Evolutionary conservation across 345 rosid genomes (phyloP).

Genomic region (Adansonia digitata): DNA sequence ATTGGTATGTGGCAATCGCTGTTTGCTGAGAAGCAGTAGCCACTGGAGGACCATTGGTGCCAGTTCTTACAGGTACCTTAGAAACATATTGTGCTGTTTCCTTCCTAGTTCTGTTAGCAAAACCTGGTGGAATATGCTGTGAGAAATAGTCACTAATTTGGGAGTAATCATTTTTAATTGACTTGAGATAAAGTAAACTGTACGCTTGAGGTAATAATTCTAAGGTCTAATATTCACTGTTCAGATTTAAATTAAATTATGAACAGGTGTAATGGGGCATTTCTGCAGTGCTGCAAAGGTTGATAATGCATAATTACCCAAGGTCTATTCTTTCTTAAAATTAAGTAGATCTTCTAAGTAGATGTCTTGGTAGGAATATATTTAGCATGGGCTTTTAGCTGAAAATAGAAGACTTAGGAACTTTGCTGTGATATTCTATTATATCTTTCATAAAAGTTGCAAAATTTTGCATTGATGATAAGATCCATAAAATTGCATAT

Average conservation of each 20-base stretch:
- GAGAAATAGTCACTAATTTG: background rate
- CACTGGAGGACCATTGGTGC: constrained; percentile 89
- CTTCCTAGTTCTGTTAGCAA: background rate
- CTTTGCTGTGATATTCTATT: background rate
- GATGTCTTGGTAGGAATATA: background rate
- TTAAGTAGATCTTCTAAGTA: background rate
- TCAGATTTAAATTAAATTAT: background rate
- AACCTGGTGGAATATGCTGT: background rate
- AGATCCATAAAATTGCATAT: background rate
- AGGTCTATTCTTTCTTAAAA: background rate
- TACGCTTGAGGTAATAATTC: background rate
- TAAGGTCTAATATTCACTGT: background rate
- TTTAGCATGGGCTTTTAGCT: background rate
- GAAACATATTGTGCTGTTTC: constrained; percentile 2
- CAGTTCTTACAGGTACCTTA: constrained; percentile 81
- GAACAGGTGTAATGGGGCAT: background rate
- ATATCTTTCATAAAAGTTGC: background rate
- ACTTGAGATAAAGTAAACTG: background rate
- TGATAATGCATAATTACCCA: background rate
- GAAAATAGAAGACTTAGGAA: background rate
- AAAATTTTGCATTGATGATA: background rate
- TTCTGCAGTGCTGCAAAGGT: background rate
- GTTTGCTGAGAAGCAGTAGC: constrained; percentile 89
- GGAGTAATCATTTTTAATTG: background rate
- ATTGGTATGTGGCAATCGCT: constrained; percentile 98